A percentile compares a stretch with the other conserved stretches of the same genome.
Evolutionary conservation across 2,329 filamentous ascomycete species (phyloP).

Genomic region (Fulvia fulva): DNA sequence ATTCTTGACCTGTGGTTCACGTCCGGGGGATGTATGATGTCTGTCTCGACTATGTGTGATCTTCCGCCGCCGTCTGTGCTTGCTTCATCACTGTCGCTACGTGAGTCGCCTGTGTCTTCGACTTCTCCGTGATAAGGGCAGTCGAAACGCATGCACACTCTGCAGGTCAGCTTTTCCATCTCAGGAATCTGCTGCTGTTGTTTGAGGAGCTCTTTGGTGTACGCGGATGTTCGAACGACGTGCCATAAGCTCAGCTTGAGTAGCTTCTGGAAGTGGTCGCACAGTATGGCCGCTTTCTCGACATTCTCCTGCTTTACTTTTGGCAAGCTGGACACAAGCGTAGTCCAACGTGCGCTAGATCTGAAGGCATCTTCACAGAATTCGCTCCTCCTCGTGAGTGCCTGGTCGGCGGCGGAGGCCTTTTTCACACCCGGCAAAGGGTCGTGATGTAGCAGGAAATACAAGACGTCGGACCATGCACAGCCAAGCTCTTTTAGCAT

Average conservation of each 20-base stretch:
- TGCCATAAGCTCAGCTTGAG: constrained; percentile 41
- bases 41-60: constrained; percentile 24
- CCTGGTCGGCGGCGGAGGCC: constrained; percentile 16
- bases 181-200: neutral
- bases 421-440: constrained; percentile 20
- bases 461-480: constrained; percentile 37
- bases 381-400: constrained; percentile 19
- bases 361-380: constrained; percentile 33
- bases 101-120: constrained; percentile 25
- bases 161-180: constrained; percentile 25
- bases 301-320: constrained; percentile 24
- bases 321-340: constrained; percentile 31
- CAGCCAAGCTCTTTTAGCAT: constrained; percentile 36
- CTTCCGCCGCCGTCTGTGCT: constrained; percentile 1
- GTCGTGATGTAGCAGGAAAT: constrained; percentile 36
- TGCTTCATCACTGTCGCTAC: constrained; percentile 7
- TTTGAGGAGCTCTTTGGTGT: constrained; percentile 12
- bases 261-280: constrained; percentile 35
- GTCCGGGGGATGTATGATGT: constrained; percentile 31
- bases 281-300: constrained; percentile 34
- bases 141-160: constrained; percentile 27
- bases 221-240: constrained; percentile 33
- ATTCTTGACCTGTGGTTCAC: constrained; percentile 31
- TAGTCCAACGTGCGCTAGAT: constrained; percentile 29
- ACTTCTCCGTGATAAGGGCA: constrained; percentile 43